These are phyloP conservation scores for Chrysochromulina tobinii DNA, from an alignment of 78 protist species.

Conservation along the genomic window DNA sequence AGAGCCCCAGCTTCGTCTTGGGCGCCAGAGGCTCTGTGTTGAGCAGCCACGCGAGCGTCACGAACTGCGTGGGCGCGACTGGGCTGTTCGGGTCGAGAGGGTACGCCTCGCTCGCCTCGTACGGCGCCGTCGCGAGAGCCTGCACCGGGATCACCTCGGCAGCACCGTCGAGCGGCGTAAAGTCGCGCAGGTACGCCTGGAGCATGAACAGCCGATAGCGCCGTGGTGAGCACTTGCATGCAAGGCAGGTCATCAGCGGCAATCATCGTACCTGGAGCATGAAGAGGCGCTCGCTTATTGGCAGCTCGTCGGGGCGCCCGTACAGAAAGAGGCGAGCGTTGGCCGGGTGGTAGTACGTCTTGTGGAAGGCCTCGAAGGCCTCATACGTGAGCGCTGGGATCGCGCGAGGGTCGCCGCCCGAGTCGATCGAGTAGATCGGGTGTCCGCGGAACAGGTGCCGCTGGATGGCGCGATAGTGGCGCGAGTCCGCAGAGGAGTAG, in stretches of 20 bases:
- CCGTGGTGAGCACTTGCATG: too few relatives aligned
- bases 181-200: background rate
- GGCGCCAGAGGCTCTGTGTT: background rate
- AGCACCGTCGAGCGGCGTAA: too few relatives aligned
- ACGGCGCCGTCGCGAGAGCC: too few relatives aligned
- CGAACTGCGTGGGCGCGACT: too few relatives aligned
- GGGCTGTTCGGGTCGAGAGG: background rate
- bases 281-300: too few relatives aligned
- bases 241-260: too few relatives aligned
- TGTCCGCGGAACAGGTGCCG: background rate
- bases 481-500: background rate
- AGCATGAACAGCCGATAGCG: too few relatives aligned
- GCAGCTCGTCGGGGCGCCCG: constrained; percentile 6
- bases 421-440: background rate
- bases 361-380: background rate
- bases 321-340: background rate
- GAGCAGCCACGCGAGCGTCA: too few relatives aligned
- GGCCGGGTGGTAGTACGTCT: background rate
- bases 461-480: background rate
- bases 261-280: too few relatives aligned
- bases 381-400: background rate
- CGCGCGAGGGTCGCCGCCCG: constrained; percentile 37
- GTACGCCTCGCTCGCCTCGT: background rate
- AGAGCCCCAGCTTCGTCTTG: background rate
- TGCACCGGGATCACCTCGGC: too few relatives aligned